Percentiles rank a stretch among this genome's conserved stretches.
Conservation (phyloP, 805 yeast genomes). For the Saccharomycopsis vini region DNA sequence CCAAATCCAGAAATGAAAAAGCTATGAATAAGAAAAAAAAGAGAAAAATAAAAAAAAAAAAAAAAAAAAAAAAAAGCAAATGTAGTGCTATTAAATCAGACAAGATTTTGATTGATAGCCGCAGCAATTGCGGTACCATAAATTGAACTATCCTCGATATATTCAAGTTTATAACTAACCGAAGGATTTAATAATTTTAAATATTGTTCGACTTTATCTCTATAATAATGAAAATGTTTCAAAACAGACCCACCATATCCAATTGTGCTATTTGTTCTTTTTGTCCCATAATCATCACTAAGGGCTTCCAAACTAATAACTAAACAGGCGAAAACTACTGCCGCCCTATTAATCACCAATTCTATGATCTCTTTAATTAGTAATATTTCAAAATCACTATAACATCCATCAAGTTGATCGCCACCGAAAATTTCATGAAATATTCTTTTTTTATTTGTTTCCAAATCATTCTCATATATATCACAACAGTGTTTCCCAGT, state of each 20-base stretch:
- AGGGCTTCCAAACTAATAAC: constrained; percentile 5
- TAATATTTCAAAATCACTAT: too few species aligned
- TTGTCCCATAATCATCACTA: not conserved
- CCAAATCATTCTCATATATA: too few species aligned
- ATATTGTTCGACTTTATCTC: constrained; percentile 3
- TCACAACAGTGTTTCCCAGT: constrained; percentile 10
- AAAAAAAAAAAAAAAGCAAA: not conserved
- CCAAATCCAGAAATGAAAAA: not conserved
- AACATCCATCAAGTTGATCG: too few species aligned
- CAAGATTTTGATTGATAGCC: constrained; percentile 1
- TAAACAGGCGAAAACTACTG: constrained; percentile 9
- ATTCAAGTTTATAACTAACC: not conserved
- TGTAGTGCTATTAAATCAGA: not conserved
- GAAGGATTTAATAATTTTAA: not conserved
- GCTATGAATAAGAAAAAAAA: not conserved
- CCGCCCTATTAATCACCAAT: constrained; percentile 10
- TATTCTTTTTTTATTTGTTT: too few species aligned
- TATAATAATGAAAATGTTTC: constrained; percentile 10
- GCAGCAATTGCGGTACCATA: constrained; percentile 17
- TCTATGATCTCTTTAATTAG: constrained; percentile 2
- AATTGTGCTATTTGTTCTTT: not conserved
- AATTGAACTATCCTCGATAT: constrained; percentile 11
- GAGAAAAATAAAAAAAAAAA: too few species aligned
- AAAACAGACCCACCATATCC: constrained; percentile 16
- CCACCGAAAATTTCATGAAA: too few species aligned